These are phyloP conservation scores for Magnusiomyces suaveolens DNA, from an alignment of 1,139 yeast genomes.

Conservation along the genomic window DNA sequence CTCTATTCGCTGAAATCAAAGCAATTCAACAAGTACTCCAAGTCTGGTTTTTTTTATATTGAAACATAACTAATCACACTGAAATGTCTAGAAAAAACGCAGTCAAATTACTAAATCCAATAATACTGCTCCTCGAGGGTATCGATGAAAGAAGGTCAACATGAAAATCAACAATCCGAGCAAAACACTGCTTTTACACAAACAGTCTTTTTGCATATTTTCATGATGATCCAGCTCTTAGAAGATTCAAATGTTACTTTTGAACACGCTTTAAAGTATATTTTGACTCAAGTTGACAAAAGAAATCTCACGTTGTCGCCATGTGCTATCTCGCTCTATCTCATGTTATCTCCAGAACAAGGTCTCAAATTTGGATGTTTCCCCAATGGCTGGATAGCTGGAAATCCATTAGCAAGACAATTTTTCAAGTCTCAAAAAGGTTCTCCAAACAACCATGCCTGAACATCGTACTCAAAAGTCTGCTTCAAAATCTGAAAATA, in stretches of 20 bases:
- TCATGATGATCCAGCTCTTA: conserved; percentile 31
- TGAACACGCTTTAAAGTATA: conserved; percentile 28
- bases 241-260: conserved; percentile 21
- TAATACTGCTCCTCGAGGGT: neutral
- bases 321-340: conserved; percentile 72
- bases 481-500: conserved; percentile 18
- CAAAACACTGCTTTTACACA: conserved; percentile 39
- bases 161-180: neutral
- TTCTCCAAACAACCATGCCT: conserved; percentile 43
- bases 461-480: too few species aligned
- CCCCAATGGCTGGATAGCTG: conserved; percentile 49
- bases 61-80: conserved; percentile 45
- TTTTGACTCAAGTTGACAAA: conserved; percentile 41
- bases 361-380: conserved; percentile 31
- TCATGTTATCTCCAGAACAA: conserved; percentile 37
- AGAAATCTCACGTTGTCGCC: conserved; percentile 46
- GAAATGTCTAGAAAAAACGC: conserved; percentile 36
- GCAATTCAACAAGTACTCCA: neutral
- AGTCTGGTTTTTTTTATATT: neutral
- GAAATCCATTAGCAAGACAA: conserved; percentile 71
- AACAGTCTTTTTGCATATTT: conserved; percentile 32
- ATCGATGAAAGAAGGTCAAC: neutral
- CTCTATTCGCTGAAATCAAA: too few species aligned
- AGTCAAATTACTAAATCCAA: conserved; percentile 39
- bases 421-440: conserved; percentile 48